These are phyloP conservation scores for Prunus davidiana DNA, from an alignment of 306 rosid species.

Conservation along the genomic window DNA sequence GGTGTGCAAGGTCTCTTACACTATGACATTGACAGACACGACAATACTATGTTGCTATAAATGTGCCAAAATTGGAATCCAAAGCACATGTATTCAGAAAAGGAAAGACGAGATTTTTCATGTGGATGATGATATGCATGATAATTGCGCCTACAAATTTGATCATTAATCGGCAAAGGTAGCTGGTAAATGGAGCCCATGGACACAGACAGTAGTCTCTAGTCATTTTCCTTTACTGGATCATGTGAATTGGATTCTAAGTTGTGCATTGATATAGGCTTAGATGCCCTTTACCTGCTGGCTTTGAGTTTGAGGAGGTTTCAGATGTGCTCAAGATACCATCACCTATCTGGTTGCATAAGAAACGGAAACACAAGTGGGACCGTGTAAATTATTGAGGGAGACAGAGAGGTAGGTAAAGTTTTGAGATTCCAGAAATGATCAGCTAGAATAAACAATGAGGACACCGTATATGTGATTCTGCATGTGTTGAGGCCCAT, in stretches of 20 bases:
- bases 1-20: background rate
- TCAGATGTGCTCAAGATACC: background rate
- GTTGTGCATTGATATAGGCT: background rate
- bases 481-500: background rate
- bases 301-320: constrained; percentile 1
- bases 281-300: background rate
- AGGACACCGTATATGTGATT: background rate
- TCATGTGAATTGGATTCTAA: background rate
- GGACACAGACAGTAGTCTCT: background rate
- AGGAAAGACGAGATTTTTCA: background rate
- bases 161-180: background rate
- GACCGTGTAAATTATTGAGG: background rate
- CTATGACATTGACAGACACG: background rate
- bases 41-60: background rate
- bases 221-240: background rate
- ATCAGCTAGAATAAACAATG: too few relatives aligned
- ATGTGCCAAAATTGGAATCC: background rate
- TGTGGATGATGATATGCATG: background rate
- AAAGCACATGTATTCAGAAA: background rate
- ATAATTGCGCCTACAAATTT: background rate
- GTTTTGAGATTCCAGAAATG: background rate
- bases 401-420: background rate
- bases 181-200: background rate
- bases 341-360: background rate
- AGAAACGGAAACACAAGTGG: background rate